Conservation (phyloP, 2,329 filamentous ascomycete species). For the Ploettnerulaceae sp. region DNA sequence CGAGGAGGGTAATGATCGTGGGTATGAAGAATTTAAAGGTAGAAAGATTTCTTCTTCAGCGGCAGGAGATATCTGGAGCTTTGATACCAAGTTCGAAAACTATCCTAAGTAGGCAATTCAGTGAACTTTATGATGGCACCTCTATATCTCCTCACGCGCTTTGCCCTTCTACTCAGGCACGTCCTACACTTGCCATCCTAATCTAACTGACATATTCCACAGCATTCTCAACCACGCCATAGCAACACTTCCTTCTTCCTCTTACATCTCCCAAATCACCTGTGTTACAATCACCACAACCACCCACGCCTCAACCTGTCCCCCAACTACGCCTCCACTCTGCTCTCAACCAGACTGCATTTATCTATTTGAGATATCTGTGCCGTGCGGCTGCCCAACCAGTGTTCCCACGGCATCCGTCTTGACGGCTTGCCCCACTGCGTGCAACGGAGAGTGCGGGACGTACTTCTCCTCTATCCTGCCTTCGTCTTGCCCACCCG, state of each 20-base stretch:
- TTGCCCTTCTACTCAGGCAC: neutral
- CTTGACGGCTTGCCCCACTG: slow-evolving; percentile 23
- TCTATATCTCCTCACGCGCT: neutral
- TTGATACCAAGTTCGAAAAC: no score
- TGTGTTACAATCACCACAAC: slow-evolving; percentile 28
- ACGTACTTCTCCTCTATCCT: no score
- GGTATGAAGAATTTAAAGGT: no score
- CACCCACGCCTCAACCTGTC: slow-evolving; percentile 15
- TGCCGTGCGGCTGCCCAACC: slow-evolving; percentile 28
- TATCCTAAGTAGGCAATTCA: no score
- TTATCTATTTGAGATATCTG: slow-evolving; percentile 15
- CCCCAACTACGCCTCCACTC: slow-evolving; percentile 11
- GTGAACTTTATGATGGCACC: slow-evolving; percentile 2
- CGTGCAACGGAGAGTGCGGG: slow-evolving; percentile 14
- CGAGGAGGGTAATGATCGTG: no score
- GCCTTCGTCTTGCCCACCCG: no score
- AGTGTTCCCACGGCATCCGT: slow-evolving; percentile 21
- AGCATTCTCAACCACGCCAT: neutral
- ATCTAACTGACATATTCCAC: neutral
- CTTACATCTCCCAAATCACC: neutral
- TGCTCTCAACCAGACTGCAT: slow-evolving; percentile 22
- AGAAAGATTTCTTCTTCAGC: no score
- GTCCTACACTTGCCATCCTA: neutral
- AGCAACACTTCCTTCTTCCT: neutral
- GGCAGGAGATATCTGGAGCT: no score